A percentile compares a stretch with the other conserved stretches of the same genome.
Evolutionary conservation across 495 filamentous ascomycete species (phyloP).

Genomic region (Evansstolkia leycettana): DNA sequence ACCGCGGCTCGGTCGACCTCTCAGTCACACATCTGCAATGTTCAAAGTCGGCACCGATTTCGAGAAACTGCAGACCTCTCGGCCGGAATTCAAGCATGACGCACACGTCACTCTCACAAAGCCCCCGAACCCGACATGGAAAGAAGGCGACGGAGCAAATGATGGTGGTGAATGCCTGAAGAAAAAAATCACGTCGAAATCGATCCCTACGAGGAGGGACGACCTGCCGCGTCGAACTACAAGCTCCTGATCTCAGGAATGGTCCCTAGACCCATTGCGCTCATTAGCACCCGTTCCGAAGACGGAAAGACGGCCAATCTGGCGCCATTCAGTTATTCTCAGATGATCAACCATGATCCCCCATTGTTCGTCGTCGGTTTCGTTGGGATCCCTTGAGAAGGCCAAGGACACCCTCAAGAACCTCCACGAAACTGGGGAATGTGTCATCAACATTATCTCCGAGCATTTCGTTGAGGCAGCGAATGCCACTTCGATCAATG

Average conservation of each 20-base stretch:
- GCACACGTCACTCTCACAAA: constrained; percentile 50
- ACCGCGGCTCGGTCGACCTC: constrained; percentile 1
- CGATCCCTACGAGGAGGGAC: constrained; percentile 63
- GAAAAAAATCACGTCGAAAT: constrained; percentile 60
- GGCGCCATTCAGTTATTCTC: constrained; percentile 77
- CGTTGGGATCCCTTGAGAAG: constrained; percentile 29
- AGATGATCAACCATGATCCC: constrained; percentile 78
- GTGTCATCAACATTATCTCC: constrained; percentile 74
- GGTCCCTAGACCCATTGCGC: constrained; percentile 67
- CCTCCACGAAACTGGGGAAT: constrained; percentile 55
- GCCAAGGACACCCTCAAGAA: constrained; percentile 73
- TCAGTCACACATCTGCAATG: constrained; percentile 16
- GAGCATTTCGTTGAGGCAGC: constrained; percentile 84
- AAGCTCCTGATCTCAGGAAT: constrained; percentile 84
- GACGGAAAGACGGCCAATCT: constrained; percentile 59
- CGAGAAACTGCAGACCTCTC: constrained; percentile 58
- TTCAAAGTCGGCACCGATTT: constrained; percentile 48
- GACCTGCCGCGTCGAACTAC: constrained; percentile 66
- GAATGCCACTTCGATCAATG: constrained; percentile 65
- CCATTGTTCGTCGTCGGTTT: constrained; percentile 81
- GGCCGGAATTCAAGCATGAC: constrained; percentile 48
- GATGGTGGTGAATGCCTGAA: constrained; percentile 40
- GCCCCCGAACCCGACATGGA: constrained; percentile 65
- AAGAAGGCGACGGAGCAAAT: constrained; percentile 64
- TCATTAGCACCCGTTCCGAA: constrained; percentile 45